Evolutionary conservation across 768 basidiomycete species (phyloP), one percentile per base, ranked within the genome.

Genomic region (Hirschioporus abietinus): DNA sequence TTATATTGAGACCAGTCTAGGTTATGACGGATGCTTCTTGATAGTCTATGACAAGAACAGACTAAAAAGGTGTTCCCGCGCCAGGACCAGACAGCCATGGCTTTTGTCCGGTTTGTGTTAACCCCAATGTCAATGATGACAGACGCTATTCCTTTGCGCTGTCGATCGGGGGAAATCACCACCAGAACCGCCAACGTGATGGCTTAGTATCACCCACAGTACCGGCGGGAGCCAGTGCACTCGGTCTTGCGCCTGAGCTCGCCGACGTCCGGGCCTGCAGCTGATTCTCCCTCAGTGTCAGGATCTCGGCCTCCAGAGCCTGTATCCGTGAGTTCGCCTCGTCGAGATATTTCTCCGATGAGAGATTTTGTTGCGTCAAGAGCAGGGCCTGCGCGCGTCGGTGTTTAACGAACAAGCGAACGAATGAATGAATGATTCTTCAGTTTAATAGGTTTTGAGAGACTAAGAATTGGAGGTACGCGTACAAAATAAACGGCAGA

Each of bases 401-500:
- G n/a, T n/a, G n/a, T n/a, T n/a, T n/a, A n/a, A n/a, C n/a, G n/a
- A n/a, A n/a, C n/a, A n/a, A n/a, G n/a, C n/a, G n/a, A n/a, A n/a
- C n/a, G n/a, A n/a, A n/a, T n/a, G n/a, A n/a, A n/a, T n/a, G n/a
- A n/a, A n/a, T n/a, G n/a, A n/a, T n/a, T n/a, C n/a, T n/a, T n/a
- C n/a, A n/a, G n/a, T n/a, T n/a, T n/a, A n/a, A n/a, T n/a, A n/a
- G n/a, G n/a, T n/a, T n/a, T n/a, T n/a, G n/a, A n/a, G n/a, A n/a
- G n/a, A n/a, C n/a, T n/a, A n/a, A n/a, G n/a, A n/a, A n/a, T n/a
- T n/a, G n/a, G n/a, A n/a, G n/a, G n/a, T n/a, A n/a, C n/a, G 62
- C 83, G 66, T 73, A 91, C 92, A 71, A 92, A 79, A 77, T 92
- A 93, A 66, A 93, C 83, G 9, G 88, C 89, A 64, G 91, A 92